Conservation (phyloP, 2,329 filamentous ascomycete genomes). For the Colletotrichum sp. region DNA sequence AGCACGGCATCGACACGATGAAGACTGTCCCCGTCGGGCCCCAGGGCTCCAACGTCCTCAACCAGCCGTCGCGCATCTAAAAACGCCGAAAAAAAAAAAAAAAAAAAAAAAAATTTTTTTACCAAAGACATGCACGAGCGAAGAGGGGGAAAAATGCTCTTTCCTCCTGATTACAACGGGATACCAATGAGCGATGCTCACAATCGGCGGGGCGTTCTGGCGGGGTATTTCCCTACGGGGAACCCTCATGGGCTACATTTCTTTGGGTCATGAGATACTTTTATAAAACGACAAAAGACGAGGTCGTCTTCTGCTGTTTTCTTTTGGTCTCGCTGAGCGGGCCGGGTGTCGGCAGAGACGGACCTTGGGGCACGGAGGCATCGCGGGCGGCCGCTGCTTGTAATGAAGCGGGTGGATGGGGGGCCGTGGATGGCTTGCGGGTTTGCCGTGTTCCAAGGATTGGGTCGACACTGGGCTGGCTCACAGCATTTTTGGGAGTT, state of each 20-base stretch:
- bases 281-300: neutral
- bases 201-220: neutral
- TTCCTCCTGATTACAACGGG: neutral
- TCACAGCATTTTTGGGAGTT: neutral
- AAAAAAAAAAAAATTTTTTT: too few species aligned
- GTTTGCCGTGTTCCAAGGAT: neutral
- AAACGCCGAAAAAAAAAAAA: neutral
- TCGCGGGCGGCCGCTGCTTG: neutral
- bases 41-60: constrained; percentile 11
- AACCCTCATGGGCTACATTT: neutral
- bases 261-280: neutral
- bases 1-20: constrained; percentile 5
- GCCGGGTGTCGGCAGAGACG: neutral
- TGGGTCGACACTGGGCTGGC: neutral
- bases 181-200: neutral
- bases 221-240: neutral
- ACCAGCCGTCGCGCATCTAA: constrained; percentile 10
- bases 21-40: constrained; percentile 3
- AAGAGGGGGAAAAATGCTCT: neutral
- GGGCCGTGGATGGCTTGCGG: neutral
- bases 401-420: neutral
- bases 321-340: neutral
- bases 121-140: neutral
- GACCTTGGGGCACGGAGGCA: neutral
- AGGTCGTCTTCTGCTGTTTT: neutral